Evolutionary conservation across 495 filamentous ascomycete species (phyloP), one percentile per base, ranked within the genome.

Genomic region (Aspergillus hancockii): DNA sequence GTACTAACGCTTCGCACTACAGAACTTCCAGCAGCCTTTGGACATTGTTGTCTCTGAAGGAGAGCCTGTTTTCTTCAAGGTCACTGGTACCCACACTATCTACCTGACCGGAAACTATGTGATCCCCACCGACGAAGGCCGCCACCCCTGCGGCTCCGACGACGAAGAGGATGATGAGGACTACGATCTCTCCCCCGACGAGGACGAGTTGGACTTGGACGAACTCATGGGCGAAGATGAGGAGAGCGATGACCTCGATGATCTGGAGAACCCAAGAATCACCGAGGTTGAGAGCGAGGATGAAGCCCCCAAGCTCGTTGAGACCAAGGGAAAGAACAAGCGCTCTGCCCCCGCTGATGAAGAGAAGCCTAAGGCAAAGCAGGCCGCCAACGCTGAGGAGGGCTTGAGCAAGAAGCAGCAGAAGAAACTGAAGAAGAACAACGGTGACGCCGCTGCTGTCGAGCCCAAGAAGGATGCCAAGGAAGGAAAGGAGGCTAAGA

Each of bases 391-490:
- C 60, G 88, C 88, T 67, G 82, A 79, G 62, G 83, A 85, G 59
- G 81, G 78, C 66, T 81, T 95, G 53, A 93, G 86, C 83, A 97
- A 98, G 85, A 98, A 97, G 81, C 91, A 98, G 74, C 86, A 88
- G 67, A 98, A 99, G 86, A 99, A 97, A 83, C 82, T 96, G 41
- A 98, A 98, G 88, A 95, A 94, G 80, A 97, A 96, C 80, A 88
- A 93, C 69, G 93, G 93, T 49, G 87, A 96, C 62, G 86, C 93
- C 47, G 82, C 88, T 58, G 71, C 79, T 49, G 79, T 78, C 47
- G 84, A 88, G 71, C 58, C 70, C 31, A 80, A 85, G 62, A 84
- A 85, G 59, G 74, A 77, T 10, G 79, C 79, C 67, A 71, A 81
- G 34, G 80, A 80, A 43, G 63, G 72, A 22, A 80, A 79, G 64